Evolutionary conservation across 2,329 filamentous ascomycete genomes (phyloP).

Genomic region (Paraphaeosphaeria minitans): DNA sequence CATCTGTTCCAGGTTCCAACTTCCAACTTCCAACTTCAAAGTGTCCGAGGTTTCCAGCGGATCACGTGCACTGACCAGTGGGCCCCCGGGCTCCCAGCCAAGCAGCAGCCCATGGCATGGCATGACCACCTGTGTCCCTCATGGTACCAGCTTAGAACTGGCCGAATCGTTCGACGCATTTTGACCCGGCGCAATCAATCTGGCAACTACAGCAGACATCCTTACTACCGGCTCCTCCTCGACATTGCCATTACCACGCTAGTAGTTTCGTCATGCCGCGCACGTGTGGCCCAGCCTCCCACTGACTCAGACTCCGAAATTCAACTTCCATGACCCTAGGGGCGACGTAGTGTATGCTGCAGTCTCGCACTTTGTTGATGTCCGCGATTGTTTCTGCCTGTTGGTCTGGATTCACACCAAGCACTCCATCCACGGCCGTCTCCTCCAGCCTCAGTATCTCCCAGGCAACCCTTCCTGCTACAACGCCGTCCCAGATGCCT

Average conservation of each 20-base stretch:
- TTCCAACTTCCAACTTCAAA: neutral
- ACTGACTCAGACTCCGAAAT: conserved; percentile 27
- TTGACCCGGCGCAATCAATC: no score
- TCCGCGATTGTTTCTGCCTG: conserved; percentile 14
- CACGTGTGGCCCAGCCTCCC: conserved; percentile 15
- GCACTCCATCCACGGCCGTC: conserved; percentile 21
- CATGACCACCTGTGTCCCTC: no score
- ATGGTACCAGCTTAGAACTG: no score
- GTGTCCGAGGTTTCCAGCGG: neutral
- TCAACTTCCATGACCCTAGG: conserved; percentile 27
- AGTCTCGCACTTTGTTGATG: conserved; percentile 14
- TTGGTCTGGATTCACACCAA: conserved; percentile 10
- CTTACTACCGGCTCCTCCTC: no score
- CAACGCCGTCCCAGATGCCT: conserved; percentile 63
- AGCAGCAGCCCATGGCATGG: no score
- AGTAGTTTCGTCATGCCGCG: conserved; percentile 20
- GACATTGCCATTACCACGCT: conserved; percentile 3
- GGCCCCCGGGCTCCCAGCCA: no score
- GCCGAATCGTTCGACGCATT: no score
- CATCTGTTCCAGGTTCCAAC: neutral
- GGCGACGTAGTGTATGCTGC: conserved; percentile 27
- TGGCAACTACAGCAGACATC: neutral
- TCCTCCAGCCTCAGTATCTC: conserved; percentile 36
- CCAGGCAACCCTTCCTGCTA: conserved; percentile 57
- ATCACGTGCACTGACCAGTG: neutral